Evolutionary conservation across 2,329 filamentous ascomycete species (phyloP).

Genomic region (Helotiales sp.): DNA sequence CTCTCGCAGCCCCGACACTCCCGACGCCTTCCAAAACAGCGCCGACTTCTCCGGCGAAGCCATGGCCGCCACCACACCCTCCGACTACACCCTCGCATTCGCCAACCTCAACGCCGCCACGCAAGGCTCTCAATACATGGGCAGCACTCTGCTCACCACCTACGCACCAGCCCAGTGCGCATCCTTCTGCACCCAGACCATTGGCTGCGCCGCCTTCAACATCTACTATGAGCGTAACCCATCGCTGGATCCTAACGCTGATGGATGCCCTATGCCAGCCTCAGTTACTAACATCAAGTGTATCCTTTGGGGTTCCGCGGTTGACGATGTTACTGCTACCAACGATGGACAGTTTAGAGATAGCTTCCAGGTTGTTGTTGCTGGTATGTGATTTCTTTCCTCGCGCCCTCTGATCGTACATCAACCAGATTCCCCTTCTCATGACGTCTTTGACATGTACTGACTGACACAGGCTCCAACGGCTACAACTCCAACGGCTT

Average conservation of each 20-base stretch:
- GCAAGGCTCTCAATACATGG: slow-evolving; percentile 35
- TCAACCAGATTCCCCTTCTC: no score
- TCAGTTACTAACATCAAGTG: slow-evolving; percentile 44
- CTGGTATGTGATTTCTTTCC: slow-evolving; percentile 37
- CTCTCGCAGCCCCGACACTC: slow-evolving; percentile 11
- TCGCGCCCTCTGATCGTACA: no score
- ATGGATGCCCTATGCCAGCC: slow-evolving; percentile 42
- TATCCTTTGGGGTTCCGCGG: slow-evolving; percentile 40
- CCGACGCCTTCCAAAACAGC: slow-evolving; percentile 29
- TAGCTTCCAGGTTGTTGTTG: slow-evolving; percentile 48
- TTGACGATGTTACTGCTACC: slow-evolving; percentile 39
- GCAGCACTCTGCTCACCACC: slow-evolving; percentile 36
- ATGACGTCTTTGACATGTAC: no score
- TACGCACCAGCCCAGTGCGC: slow-evolving; percentile 41
- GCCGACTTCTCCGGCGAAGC: slow-evolving; percentile 14
- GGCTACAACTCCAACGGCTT: neutral
- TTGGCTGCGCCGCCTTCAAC: slow-evolving; percentile 43
- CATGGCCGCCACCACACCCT: slow-evolving; percentile 36
- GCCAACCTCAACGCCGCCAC: slow-evolving; percentile 39
- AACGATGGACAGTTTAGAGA: slow-evolving; percentile 44
- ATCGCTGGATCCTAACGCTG: slow-evolving; percentile 37
- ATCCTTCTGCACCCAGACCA: slow-evolving; percentile 36
- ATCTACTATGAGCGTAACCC: slow-evolving; percentile 45
- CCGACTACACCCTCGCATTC: slow-evolving; percentile 44
- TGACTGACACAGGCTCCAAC: no score